Percentiles rank a stretch among this genome's conserved stretches.
These are phyloP conservation scores for Apiospora phragmitis DNA, from an alignment of 2,329 filamentous ascomycete species.

Conservation along the genomic window DNA sequence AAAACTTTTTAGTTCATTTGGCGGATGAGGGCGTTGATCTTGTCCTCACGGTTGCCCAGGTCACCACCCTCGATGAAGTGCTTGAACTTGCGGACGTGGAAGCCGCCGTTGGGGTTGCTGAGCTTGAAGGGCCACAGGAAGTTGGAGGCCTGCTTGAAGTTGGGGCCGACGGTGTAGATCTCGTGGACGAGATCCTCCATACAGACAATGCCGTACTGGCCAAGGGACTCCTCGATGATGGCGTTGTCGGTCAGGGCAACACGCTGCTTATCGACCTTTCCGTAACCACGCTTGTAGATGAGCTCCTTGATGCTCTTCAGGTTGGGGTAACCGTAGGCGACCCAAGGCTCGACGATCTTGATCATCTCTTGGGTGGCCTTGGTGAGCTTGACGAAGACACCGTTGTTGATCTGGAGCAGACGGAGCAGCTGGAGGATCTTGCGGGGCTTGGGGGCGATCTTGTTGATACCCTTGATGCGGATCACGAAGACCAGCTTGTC, in stretches of 20 bases:
- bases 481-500: constrained; percentile 96
- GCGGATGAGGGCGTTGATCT: constrained; percentile 94
- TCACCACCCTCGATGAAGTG: constrained; percentile 99
- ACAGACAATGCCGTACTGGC: constrained; percentile 98
- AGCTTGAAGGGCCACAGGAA: constrained; percentile 99
- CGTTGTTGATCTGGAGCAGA: constrained; percentile 99
- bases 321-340: constrained; percentile 99
- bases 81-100: constrained; percentile 97
- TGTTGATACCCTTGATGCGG: constrained; percentile 99
- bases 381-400: constrained; percentile 95
- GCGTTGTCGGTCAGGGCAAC: constrained; percentile 95
- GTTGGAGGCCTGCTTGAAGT: constrained; percentile 99
- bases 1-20: constrained; percentile 87
- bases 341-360: constrained; percentile 97
- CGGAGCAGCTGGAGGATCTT: constrained; percentile 99
- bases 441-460: constrained; percentile 99
- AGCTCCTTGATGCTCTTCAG: constrained; percentile 99
- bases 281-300: constrained; percentile 99
- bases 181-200: constrained; percentile 99
- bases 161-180: constrained; percentile 97
- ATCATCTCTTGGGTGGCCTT: constrained; percentile 98
- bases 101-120: constrained; percentile 95
- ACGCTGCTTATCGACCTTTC: constrained; percentile 98
- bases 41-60: constrained; percentile 96
- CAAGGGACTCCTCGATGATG: constrained; percentile 94